Base-by-base conservation (phyloP, 805 yeast genomes). In the Blastobotrys robertii region DNA sequence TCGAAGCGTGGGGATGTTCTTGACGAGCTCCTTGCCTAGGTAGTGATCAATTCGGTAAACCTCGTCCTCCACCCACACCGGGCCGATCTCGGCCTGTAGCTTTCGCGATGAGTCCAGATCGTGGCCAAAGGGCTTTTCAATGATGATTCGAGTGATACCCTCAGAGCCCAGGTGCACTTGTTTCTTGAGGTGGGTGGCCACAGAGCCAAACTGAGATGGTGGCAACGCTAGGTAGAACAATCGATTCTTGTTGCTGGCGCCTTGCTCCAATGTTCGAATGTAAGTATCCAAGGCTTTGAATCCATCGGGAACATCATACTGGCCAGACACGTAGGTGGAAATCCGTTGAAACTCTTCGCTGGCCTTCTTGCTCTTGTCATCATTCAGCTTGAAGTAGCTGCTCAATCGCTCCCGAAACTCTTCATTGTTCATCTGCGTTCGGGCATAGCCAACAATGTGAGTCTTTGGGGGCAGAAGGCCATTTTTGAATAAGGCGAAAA, bases 71-170 rank as follows among this genome's bases (percentile, higher is more conserved):
- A 76, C 65, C 77, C 88, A 90, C 39, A 88, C 66, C 13, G 97
- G 97, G 12, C 88, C 77, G 55, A 92, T 72, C 48, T 76, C 73
- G 44, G 67, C 57, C 68, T 87, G 96, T 59, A 92, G 70, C 54
- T 77, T 80, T 56, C 85, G 75, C 3, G 94, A 78, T 42, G 86
- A 72, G 47, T 72, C 74, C 55, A 92, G 74, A 63, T 92, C 97
- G 62, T 78, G 92, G 49, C 98, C 98, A 60, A 92, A 92, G 33
- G 98, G 98, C 70, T 92, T 92, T 68, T 92, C 98, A 43, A 92
- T 84, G 57, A 92, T 85, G 52, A 92, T 68, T 63, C 96, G 77
- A 31, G 86, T 78, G 43, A 72, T 58, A 42, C 95, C 95, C 42
- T 74, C 68, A 32, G 64, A 60, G 32, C 69, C 70, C 7, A 81